These are phyloP conservation scores for Przewalskia tangutica DNA, from an alignment of 257 asterid species.

Conservation along the genomic window DNA sequence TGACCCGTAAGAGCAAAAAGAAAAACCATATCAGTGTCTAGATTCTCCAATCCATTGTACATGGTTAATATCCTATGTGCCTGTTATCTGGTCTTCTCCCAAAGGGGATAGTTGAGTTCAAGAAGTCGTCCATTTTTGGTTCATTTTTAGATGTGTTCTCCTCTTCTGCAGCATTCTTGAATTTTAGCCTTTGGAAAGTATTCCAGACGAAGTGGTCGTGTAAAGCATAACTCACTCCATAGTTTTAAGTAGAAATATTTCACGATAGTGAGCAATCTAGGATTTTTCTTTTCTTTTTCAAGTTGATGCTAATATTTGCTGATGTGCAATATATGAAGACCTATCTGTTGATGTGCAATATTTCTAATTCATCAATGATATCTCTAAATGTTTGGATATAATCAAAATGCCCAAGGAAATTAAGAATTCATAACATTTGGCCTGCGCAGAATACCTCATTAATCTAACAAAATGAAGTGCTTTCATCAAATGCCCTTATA, in stretches of 20 bases:
- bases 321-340: background rate
- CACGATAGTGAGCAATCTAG: background rate
- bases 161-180: background rate
- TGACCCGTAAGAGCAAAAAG: background rate
- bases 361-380: background rate
- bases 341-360: background rate
- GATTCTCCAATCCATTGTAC: background rate
- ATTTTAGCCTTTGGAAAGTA: background rate
- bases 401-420: background rate
- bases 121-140: background rate
- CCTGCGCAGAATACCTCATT: background rate
- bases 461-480: background rate
- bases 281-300: background rate
- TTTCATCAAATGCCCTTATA: background rate
- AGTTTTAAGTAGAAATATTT: background rate
- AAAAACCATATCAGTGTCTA: background rate
- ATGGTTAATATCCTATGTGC: background rate
- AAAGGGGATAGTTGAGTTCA: constrained; percentile 22
- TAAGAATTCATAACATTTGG: background rate
- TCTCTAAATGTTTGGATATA: background rate
- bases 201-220: background rate
- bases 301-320: background rate
- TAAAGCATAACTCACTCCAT: background rate
- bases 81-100: constrained; percentile 10
- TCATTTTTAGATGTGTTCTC: background rate